Conservation (phyloP, 2,329 filamentous ascomycete genomes). For the Alternaria atra region DNA sequence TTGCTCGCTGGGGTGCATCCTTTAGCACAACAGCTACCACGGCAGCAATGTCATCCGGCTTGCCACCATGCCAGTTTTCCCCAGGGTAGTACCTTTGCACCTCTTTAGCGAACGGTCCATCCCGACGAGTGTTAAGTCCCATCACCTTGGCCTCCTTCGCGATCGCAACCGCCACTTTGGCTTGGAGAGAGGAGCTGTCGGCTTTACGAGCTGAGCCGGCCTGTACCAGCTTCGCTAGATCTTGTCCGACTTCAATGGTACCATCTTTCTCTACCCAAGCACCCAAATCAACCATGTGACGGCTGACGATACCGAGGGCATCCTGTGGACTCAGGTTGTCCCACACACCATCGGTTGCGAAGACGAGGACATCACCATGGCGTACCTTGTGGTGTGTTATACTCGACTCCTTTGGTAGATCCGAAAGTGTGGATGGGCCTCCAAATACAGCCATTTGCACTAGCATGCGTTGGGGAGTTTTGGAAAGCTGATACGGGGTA, state of each 20-base stretch:
- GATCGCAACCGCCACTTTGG: constrained; percentile 79
- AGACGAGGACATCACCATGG: constrained; percentile 91
- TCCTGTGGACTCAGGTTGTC: constrained; percentile 95
- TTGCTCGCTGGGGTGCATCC: constrained; percentile 23
- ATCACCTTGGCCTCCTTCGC: constrained; percentile 84
- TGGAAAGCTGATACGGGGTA: constrained; percentile 92
- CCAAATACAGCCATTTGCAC: constrained; percentile 85
- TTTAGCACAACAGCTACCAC: constrained; percentile 67
- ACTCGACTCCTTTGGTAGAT: constrained; percentile 84
- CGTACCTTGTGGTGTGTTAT: constrained; percentile 78
- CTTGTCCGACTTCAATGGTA: constrained; percentile 63
- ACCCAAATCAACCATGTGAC: constrained; percentile 75
- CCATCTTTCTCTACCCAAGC: constrained; percentile 73
- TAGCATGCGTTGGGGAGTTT: constrained; percentile 82
- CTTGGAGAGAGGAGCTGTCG: constrained; percentile 71
- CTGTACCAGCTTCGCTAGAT: constrained; percentile 64
- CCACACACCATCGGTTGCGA: constrained; percentile 94
- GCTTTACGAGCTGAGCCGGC: constrained; percentile 55
- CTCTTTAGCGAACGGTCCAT: constrained; percentile 95
- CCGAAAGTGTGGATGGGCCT: constrained; percentile 72
- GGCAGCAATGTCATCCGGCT: constrained; percentile 94
- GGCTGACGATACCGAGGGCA: constrained; percentile 80
- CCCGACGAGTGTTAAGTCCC: constrained; percentile 79
- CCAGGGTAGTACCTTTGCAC: constrained; percentile 86
- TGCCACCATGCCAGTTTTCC: constrained; percentile 89